phyloP scores from a whole-genome alignment of 2,329 filamentous ascomycete genomes.

The Phialophora macrospora region DNA sequence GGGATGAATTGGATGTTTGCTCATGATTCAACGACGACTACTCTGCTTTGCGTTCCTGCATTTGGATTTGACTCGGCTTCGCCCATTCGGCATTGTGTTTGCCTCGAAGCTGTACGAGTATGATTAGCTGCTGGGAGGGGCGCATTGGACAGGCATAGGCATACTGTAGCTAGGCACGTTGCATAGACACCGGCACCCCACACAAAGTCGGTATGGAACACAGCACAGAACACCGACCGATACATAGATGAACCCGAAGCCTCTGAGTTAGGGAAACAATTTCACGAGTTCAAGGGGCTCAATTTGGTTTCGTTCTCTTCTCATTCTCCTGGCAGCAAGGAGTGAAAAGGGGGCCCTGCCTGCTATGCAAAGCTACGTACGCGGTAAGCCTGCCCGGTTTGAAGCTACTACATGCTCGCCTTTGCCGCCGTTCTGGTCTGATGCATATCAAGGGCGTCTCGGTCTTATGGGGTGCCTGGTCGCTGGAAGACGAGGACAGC shows the following conservation, averaged over 20 bases:
- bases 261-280: neutral
- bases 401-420: neutral
- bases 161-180: neutral
- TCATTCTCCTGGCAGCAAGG: neutral
- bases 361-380: neutral
- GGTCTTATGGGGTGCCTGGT: neutral
- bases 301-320: neutral
- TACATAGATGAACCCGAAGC: neutral
- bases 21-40: constrained; percentile 1
- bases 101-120: constrained; percentile 2
- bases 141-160: neutral
- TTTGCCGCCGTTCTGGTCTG: neutral
- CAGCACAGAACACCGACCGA: neutral
- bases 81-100: neutral
- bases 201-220: neutral
- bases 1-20: neutral
- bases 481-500: neutral
- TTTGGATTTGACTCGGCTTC: neutral
- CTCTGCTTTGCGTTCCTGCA: neutral
- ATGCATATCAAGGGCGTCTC: neutral
- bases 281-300: neutral
- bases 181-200: neutral
- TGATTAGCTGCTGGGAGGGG: neutral
- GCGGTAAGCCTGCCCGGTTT: too few species aligned
- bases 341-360: neutral